A percentile compares a stretch with the other conserved stretches of the same genome.
These are phyloP conservation scores for Torulaspora maleeae DNA, from an alignment of 805 yeast genomes.

Conservation along the genomic window DNA sequence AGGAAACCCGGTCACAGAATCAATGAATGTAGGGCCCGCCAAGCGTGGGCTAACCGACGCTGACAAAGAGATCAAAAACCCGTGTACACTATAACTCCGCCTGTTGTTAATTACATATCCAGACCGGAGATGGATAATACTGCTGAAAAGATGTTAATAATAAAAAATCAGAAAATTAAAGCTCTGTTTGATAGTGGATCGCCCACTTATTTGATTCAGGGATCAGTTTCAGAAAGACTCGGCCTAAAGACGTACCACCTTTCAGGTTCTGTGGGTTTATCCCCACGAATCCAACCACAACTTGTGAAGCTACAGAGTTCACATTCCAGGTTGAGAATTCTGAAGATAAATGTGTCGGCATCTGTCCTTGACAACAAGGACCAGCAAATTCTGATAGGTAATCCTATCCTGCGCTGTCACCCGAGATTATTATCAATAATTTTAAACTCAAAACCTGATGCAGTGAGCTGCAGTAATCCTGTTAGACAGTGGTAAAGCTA, in stretches of 20 bases:
- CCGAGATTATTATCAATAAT: background rate
- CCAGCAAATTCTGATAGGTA: constrained; percentile 3
- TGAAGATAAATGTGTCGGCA: background rate
- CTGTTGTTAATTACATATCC: background rate
- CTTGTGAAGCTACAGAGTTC: background rate
- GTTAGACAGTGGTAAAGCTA: no score
- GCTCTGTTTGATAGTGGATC: background rate
- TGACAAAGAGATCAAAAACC: no score
- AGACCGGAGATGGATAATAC: background rate
- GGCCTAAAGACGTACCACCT: background rate
- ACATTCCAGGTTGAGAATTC: background rate
- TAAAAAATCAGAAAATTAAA: background rate
- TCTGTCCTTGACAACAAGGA: constrained; percentile 2
- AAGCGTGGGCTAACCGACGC: no score
- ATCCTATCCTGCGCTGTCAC: constrained; percentile 4
- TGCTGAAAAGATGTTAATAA: background rate
- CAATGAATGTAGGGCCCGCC: no score
- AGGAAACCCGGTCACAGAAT: no score
- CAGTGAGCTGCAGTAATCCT: no score
- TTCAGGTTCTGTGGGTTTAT: background rate
- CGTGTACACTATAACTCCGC: no score
- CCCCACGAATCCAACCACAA: background rate
- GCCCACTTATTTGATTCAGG: background rate
- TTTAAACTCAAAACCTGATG: background rate
- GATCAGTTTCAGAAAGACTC: background rate